These are phyloP conservation scores for Coelastrella sp. DNA, from an alignment of 139 green algal species.

Conservation along the genomic window DNA sequence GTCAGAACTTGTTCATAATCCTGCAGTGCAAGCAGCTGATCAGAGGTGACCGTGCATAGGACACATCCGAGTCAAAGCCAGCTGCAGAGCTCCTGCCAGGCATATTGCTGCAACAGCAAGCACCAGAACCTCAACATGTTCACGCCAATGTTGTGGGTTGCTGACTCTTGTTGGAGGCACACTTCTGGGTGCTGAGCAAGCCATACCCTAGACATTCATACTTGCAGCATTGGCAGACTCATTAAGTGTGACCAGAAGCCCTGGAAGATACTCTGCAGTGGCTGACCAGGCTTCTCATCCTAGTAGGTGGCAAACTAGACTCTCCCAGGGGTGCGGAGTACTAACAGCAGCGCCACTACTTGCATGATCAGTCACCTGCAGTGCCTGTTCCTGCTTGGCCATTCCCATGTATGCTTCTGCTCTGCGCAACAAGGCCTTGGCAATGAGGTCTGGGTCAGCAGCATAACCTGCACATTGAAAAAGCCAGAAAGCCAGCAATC, in stretches of 20 bases:
- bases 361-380: conserved; percentile 25
- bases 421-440: conserved; percentile 45
- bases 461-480: background rate
- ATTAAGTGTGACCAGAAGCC: background rate
- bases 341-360: background rate
- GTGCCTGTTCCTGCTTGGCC: background rate
- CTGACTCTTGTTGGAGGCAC: too few species aligned
- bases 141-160: too few species aligned
- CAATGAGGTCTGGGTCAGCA: conserved; percentile 12
- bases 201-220: too few species aligned
- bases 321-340: background rate
- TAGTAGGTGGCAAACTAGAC: background rate
- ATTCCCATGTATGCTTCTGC: conserved; percentile 32
- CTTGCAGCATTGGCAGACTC: conserved; percentile 3
- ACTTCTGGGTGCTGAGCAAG: background rate
- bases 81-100: too few species aligned
- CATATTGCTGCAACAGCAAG: background rate
- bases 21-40: background rate
- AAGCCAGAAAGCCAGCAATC: background rate
- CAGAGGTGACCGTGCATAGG: too few species aligned
- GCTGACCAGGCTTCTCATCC: too few species aligned
- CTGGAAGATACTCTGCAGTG: too few species aligned
- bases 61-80: too few species aligned
- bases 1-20: background rate
- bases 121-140: background rate